Base-by-base conservation (phyloP, 176 grass and related monocot genomes). In the Chrysopogon serrulatus region DNA sequence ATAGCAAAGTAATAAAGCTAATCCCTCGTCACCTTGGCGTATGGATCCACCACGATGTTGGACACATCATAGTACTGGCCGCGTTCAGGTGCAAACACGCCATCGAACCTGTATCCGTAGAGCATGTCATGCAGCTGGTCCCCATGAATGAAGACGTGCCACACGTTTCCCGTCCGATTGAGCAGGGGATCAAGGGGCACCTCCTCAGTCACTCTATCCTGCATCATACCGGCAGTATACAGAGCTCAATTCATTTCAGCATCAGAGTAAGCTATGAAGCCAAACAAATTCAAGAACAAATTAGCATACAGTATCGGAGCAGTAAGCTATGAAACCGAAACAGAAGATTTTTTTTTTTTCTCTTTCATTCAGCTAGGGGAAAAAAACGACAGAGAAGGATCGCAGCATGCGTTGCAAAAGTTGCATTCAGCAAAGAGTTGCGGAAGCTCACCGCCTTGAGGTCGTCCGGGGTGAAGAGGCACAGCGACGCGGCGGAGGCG, bases 21-120 rank as follows among this genome's bases (percentile, higher is more conserved):
- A 47, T 54, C n/a, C 0, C 11, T 53, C 54, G 33, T 82, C 83
- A 94, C 96, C 96, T 94, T 98, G 14, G 96, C 96, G 88, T 98
- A 95, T 31, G 96, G 96, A 86, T 98, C 96, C 36, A 98, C 75
- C 48, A 98, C 83, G 3, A 98, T 18, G 15, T 54, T 91, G 28
- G 89, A 89, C 65, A 47, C 68, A 83, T 95, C 91, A 5, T 90
- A 90, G 42, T 92, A 92, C 4, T 88, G 91, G 0, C 96, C 96
- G 11, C 78, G 56, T 12, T 82, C 68, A 32, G 93, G 93, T 6
- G 90, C 87, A 53, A 90, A 92, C 57, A 74, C 60, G 34, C 96
- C 96, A n/a, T 98, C 91, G 14, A 98, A 93, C 85, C 90, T 88
- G 80, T 95, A 98, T 4, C 85, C 96, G 0, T 95, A 98, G 27